Percentiles rank a stretch among this genome's conserved stretches.
These are phyloP conservation scores for Dalbergia oliveri DNA, from an alignment of 306 rosid genomes.

Conservation along the genomic window DNA sequence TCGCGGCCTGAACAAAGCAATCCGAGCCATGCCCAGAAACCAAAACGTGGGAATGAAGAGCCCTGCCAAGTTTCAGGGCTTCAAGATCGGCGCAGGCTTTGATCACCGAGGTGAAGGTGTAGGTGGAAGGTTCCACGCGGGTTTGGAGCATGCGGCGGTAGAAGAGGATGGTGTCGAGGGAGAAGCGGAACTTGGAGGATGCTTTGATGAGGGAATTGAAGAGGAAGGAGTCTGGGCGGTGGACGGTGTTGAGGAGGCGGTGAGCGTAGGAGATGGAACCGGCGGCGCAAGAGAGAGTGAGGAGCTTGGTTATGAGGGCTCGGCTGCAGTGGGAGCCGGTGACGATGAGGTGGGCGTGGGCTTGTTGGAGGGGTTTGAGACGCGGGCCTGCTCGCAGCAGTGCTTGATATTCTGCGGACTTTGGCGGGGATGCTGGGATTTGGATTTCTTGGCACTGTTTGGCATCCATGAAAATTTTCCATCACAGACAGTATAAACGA, in stretches of 20 bases:
- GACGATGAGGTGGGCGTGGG: constrained; percentile 77
- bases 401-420: constrained; percentile 69
- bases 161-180: constrained; percentile 66
- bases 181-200: constrained; percentile 66
- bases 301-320: constrained; percentile 82
- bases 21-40: constrained; percentile 67
- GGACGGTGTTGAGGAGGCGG: constrained; percentile 59
- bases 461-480: constrained; percentile 56
- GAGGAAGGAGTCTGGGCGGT: constrained; percentile 75
- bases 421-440: constrained; percentile 20
- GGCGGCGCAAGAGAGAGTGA: constrained; percentile 74
- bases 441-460: constrained; percentile 30
- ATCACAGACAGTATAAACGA: no score
- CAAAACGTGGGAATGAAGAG: constrained; percentile 70
- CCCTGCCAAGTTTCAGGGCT: constrained; percentile 53
- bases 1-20: constrained; percentile 78
- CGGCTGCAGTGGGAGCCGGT: constrained; percentile 69
- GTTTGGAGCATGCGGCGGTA: constrained; percentile 71
- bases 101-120: constrained; percentile 85
- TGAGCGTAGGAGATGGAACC: constrained; percentile 76
- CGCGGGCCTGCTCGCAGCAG: constrained; percentile 74
- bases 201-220: constrained; percentile 74
- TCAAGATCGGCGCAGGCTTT: constrained; percentile 89
- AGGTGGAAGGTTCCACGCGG: constrained; percentile 59
- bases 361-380: constrained; percentile 67